These are phyloP conservation scores for Erythrobasidium hasegawianum DNA, from an alignment of 1,284 basidiomycete genomes.

Conservation along the genomic window DNA sequence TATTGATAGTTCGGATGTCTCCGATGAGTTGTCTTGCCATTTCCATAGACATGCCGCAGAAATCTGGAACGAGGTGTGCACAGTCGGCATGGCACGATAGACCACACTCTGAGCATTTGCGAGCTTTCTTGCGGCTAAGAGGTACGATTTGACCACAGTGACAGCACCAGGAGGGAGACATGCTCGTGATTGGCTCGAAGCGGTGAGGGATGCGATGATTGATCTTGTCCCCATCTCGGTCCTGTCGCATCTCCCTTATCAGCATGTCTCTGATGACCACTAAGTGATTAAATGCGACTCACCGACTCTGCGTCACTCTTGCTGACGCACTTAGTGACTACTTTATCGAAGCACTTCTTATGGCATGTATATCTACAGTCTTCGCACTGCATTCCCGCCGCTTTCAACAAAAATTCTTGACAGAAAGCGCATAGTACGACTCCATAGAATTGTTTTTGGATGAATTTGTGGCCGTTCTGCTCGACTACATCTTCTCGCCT, in stretches of 20 bases:
- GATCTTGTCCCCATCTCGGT: conserved; percentile 96
- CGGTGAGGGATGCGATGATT: conserved; percentile 99
- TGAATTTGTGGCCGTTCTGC: conserved; percentile 99
- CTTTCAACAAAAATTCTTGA: conserved; percentile 94
- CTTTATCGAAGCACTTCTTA: conserved; percentile 98
- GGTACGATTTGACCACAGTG: conserved; percentile 99
- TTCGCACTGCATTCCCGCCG: conserved; percentile 96
- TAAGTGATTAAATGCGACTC: no score
- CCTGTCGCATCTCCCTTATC: conserved; percentile 53
- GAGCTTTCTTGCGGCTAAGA: conserved; percentile 91
- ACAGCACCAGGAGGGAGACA: conserved; percentile 99
- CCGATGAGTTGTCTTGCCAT: conserved; percentile 90
- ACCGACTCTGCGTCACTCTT: conserved; percentile 86
- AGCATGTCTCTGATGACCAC: no score
- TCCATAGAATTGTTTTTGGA: conserved; percentile 90
- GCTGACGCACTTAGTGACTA: conserved; percentile 98
- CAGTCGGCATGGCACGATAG: conserved; percentile 97
- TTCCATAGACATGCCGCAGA: conserved; percentile 99
- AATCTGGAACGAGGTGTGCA: conserved; percentile 96
- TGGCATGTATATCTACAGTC: conserved; percentile 99
- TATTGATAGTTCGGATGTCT: conserved; percentile 67
- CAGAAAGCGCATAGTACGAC: conserved; percentile 98
- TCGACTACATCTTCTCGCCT: conserved; percentile 97
- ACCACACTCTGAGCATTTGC: conserved; percentile 91
- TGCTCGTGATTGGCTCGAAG: conserved; percentile 94